Conservation (phyloP, 2,329 filamentous ascomycete species). For the Penicillium sp. region DNA sequence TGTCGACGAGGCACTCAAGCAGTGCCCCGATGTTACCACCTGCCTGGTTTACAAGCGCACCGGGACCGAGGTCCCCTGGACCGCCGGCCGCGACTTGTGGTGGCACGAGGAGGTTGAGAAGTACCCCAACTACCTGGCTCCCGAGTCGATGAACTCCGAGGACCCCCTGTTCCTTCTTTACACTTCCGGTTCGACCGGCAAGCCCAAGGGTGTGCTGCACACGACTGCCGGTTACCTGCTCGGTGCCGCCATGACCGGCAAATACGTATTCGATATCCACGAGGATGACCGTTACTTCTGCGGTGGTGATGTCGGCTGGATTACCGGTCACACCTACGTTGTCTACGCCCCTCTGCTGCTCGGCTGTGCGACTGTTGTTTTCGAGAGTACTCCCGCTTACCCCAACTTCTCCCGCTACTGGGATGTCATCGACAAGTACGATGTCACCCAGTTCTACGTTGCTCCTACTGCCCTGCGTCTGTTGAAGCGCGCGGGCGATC, state of each 20-base stretch:
- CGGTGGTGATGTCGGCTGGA: slow-evolving; percentile 97
- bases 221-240: slow-evolving; percentile 94
- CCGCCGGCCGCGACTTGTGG: slow-evolving; percentile 85
- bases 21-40: slow-evolving; percentile 84
- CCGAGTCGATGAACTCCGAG: slow-evolving; percentile 87
- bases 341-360: slow-evolving; percentile 93
- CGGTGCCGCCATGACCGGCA: slow-evolving; percentile 88
- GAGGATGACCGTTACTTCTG: slow-evolving; percentile 94
- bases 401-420: slow-evolving; percentile 98
- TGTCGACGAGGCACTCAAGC: slow-evolving; percentile 94
- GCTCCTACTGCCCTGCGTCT: slow-evolving; percentile 90
- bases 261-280: slow-evolving; percentile 99
- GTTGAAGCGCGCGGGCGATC: slow-evolving; percentile 91
- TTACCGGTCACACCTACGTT: slow-evolving; percentile 97
- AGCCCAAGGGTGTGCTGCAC: slow-evolving; percentile 99
- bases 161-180: slow-evolving; percentile 97
- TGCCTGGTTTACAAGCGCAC: slow-evolving; percentile 95
- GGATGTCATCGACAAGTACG: slow-evolving; percentile 95
- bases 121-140: slow-evolving; percentile 89
- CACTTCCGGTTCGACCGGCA: slow-evolving; percentile 95
- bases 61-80: slow-evolving; percentile 89
- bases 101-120: slow-evolving; percentile 99
- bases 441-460: slow-evolving; percentile 97
- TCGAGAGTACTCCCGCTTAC: slow-evolving; percentile 96
- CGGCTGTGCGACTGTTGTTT: slow-evolving; percentile 92